Conservation (phyloP, 371 early-diverging fungal genomes). For the Blakeslea trispora region DNA sequence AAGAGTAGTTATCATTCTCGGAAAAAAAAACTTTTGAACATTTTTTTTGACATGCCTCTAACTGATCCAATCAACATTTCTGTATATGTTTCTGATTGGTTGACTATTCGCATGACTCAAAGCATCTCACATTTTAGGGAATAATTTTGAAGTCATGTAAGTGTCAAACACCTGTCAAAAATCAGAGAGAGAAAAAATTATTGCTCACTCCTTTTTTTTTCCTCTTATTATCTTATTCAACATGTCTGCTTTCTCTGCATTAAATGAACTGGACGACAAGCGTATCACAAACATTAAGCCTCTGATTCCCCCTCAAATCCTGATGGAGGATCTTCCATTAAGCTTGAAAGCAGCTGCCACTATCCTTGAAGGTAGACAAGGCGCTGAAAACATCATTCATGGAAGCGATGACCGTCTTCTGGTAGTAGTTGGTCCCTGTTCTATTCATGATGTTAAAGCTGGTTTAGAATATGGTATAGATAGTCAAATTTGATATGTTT, state of each 20-base stretch:
- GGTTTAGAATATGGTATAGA: constrained; percentile 79
- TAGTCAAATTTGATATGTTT: background rate
- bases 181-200: background rate
- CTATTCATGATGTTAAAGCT: constrained; percentile 85
- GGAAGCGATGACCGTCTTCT: constrained; percentile 77
- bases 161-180: too few relatives aligned
- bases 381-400: constrained; percentile 67
- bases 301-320: constrained; percentile 91
- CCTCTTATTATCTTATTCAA: background rate
- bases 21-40: too few relatives aligned
- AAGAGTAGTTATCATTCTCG: too few relatives aligned
- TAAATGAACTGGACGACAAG: constrained; percentile 91
- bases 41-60: too few relatives aligned
- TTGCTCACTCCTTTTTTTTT: background rate
- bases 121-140: too few relatives aligned
- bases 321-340: constrained; percentile 86
- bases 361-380: constrained; percentile 41
- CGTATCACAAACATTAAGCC: constrained; percentile 85
- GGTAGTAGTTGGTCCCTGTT: constrained; percentile 84
- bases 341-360: constrained; percentile 45
- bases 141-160: too few relatives aligned
- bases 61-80: too few relatives aligned
- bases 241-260: constrained; percentile 42
- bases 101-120: too few relatives aligned
- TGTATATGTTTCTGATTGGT: too few relatives aligned